Percentiles rank a stretch among this genome's conserved stretches.
phyloP scores from a whole-genome alignment of 805 yeast genomes.

The Jamesozyma piceae region DNA sequence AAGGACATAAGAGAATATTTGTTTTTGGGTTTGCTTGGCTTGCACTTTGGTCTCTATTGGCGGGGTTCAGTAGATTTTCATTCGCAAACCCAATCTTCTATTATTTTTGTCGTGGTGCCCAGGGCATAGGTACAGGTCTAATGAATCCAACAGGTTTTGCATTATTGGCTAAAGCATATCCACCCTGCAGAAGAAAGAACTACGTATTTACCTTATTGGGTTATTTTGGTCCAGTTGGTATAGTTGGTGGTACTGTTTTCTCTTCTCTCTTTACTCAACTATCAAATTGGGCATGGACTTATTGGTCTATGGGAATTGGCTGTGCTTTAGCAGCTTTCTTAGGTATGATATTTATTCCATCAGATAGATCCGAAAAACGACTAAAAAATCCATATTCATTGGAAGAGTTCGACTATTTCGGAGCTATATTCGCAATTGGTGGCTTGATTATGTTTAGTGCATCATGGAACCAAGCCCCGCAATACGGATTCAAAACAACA shows the following conservation, averaged over 20 bases:
- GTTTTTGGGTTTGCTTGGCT: slow-evolving; percentile 50
- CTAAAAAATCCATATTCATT: background rate
- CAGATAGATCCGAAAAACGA: background rate
- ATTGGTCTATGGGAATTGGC: slow-evolving; percentile 39
- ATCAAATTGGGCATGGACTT: slow-evolving; percentile 56
- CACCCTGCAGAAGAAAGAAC: slow-evolving; percentile 34
- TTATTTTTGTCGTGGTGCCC: slow-evolving; percentile 43
- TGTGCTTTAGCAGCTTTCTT: slow-evolving; percentile 27
- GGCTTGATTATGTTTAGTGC: slow-evolving; percentile 52
- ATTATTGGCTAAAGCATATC: slow-evolving; percentile 34
- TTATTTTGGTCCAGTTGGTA: slow-evolving; percentile 56
- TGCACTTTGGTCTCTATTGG: slow-evolving; percentile 49
- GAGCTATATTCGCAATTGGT: slow-evolving; percentile 41
- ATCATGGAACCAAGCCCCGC: slow-evolving; percentile 61
- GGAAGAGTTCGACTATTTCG: slow-evolving; percentile 31
- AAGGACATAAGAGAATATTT: slow-evolving; percentile 49
- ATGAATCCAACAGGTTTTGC: slow-evolving; percentile 53
- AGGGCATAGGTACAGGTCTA: slow-evolving; percentile 57
- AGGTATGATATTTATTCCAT: slow-evolving; percentile 30
- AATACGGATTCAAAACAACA: slow-evolving; percentile 47
- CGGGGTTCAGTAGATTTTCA: slow-evolving; percentile 38
- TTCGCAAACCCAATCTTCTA: slow-evolving; percentile 15
- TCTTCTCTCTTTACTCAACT: slow-evolving; percentile 37
- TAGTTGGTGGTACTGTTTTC: slow-evolving; percentile 45
- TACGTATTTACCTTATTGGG: slow-evolving; percentile 50